Evolutionary conservation across 352 stramenopile species (phyloP).

Genomic region (Peronospora farinosa): DNA sequence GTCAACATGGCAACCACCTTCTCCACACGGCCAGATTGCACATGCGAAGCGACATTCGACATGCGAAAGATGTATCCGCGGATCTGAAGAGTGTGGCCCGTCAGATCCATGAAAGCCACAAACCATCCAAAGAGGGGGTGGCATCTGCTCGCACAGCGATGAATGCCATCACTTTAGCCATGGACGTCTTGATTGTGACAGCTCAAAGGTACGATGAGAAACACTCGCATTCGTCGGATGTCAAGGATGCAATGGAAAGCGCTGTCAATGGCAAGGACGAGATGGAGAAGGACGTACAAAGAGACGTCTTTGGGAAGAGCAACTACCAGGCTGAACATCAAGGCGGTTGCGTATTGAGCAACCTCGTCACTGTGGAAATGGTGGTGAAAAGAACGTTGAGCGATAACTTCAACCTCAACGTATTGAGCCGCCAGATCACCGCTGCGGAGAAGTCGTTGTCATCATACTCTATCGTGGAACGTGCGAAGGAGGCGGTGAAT

Average conservation of each 20-base stretch:
- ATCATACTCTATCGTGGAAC: conserved; percentile 4
- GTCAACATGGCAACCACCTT: conserved; percentile 14
- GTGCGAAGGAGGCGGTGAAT: conserved; percentile 19
- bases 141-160: conserved; percentile 14
- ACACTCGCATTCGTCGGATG: conserved; percentile 3
- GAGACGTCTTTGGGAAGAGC: neutral
- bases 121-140: conserved; percentile 12
- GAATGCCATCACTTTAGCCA: conserved; percentile 9
- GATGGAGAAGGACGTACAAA: neutral
- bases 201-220: conserved; percentile 21
- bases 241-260: conserved; percentile 18
- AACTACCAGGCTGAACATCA: conserved; percentile 1
- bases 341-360: conserved; percentile 2
- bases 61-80: conserved; percentile 17
- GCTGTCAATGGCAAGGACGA: conserved; percentile 4
- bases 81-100: conserved; percentile 19
- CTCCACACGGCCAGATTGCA: conserved; percentile 15
- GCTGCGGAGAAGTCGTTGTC: conserved; percentile 14
- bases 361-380: conserved; percentile 15
- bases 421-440: conserved; percentile 20
- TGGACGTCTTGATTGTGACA: conserved; percentile 13
- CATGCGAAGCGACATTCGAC: conserved; percentile 20
- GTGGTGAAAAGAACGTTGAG: conserved; percentile 16
- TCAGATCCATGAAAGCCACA: conserved; percentile 14
- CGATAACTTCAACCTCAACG: conserved; percentile 20